Percentiles rank a stretch among this genome's conserved stretches.
phyloP scores from a whole-genome alignment of 2,329 filamentous ascomycete genomes.

The Kalaharituber pfeilii region DNA sequence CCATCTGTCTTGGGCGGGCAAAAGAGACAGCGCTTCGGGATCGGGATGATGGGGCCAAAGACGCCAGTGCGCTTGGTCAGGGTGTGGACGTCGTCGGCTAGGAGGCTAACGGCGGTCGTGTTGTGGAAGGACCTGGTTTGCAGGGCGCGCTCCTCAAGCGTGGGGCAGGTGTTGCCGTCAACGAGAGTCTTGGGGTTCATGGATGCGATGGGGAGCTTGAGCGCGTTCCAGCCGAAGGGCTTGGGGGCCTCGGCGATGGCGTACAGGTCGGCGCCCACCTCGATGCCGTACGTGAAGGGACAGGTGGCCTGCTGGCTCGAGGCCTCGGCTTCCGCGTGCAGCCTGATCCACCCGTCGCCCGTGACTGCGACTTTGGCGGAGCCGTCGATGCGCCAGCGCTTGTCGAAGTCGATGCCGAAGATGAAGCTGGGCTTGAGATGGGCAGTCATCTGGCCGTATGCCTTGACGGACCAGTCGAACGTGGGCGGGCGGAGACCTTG shows the following conservation, averaged over 20 bases:
- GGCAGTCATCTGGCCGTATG: constrained; percentile 13
- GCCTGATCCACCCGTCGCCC: constrained; percentile 16
- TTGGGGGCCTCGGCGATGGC: constrained; percentile 14
- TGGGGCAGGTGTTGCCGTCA: no score
- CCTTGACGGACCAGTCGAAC: constrained; percentile 19
- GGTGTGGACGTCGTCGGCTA: no score
- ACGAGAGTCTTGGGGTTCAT: no score
- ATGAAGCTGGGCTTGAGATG: constrained; percentile 17
- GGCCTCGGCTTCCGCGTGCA: constrained; percentile 13
- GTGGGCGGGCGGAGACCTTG: constrained; percentile 10
- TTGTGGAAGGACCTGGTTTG: no score
- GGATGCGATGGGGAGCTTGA: no score
- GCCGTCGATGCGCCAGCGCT: constrained; percentile 16
- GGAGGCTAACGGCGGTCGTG: no score
- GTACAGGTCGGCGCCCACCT: constrained; percentile 18
- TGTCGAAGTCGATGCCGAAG: constrained; percentile 20
- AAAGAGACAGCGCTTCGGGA: no score
- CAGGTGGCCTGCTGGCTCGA: constrained; percentile 15
- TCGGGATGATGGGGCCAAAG: no score
- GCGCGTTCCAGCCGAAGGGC: constrained; percentile 16
- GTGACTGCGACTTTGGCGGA: constrained; percentile 17
- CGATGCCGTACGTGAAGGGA: constrained; percentile 20
- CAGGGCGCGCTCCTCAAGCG: no score
- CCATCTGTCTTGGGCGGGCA: no score
- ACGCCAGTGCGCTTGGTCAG: no score